Evolutionary conservation across 2,329 filamentous ascomycete species (phyloP).

Genomic region (Pseudopyrenochaeta lycopersici): DNA sequence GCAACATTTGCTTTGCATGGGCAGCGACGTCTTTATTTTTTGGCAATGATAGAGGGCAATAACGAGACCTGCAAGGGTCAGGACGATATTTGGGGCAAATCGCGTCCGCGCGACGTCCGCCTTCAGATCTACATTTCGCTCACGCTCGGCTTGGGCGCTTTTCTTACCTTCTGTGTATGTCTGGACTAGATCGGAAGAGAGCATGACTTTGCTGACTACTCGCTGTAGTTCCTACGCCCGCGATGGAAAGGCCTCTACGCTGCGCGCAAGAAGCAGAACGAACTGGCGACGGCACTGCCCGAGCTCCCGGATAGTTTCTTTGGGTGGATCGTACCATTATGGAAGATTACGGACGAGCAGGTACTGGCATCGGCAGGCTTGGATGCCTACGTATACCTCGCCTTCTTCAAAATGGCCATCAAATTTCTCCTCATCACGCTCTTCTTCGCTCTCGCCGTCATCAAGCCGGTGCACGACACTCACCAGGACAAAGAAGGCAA

Average conservation of each 20-base stretch:
- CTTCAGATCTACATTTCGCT: slow-evolving; percentile 78
- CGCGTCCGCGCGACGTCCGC: slow-evolving; percentile 55
- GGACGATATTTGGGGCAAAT: slow-evolving; percentile 44
- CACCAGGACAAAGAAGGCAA: slow-evolving; percentile 55
- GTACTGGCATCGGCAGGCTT: slow-evolving; percentile 89
- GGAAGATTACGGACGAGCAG: slow-evolving; percentile 86
- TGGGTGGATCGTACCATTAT: slow-evolving; percentile 90
- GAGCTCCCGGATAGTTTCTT: slow-evolving; percentile 84
- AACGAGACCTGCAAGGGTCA: slow-evolving; percentile 23
- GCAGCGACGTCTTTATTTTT: slow-evolving; percentile 4
- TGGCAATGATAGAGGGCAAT: slow-evolving; percentile 29
- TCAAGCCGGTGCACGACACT: slow-evolving; percentile 84
- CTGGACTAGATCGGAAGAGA: not conserved
- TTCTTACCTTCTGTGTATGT: slow-evolving; percentile 78
- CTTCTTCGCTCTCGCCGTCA: slow-evolving; percentile 80
- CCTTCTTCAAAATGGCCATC: slow-evolving; percentile 95
- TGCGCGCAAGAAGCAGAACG: slow-evolving; percentile 80
- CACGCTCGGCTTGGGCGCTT: slow-evolving; percentile 73
- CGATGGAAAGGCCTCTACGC: slow-evolving; percentile 93
- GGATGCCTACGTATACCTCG: slow-evolving; percentile 95
- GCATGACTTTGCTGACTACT: slow-evolving; percentile 31
- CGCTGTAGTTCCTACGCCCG: slow-evolving; percentile 76
- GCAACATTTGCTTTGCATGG: slow-evolving; percentile 20
- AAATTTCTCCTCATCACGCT: slow-evolving; percentile 82
- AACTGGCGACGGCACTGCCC: slow-evolving; percentile 73